Evolutionary conservation across 371 early-diverging fungal genomes (phyloP), one percentile per base, ranked within the genome.

Genomic region (Syncephalastrum racemosum): DNA sequence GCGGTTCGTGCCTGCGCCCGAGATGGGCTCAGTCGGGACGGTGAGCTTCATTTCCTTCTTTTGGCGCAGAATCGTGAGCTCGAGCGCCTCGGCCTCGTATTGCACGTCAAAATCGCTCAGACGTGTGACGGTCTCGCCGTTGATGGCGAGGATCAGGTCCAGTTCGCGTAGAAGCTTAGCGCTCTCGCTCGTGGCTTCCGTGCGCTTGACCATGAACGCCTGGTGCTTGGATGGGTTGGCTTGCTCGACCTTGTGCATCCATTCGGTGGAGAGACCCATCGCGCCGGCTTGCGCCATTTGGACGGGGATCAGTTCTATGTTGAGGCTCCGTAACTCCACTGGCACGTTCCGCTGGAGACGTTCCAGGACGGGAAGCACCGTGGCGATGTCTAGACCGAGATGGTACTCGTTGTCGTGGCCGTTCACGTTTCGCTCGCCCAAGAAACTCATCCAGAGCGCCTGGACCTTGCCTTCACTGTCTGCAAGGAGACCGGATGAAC

Each of bases 361-460:
- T n/a, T 73, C 58, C 22, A 81, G 69, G 45, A 86, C 77, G 13
- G 84, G 80, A 46, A 69, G 56, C 13, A 89, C 68, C 13, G 81
- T 71, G 16, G 80, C 68, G 16, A 87, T 81, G 48, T 87, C 82
- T 8, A 90, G 59, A 25, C 92, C 94, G 20, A 92, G 71, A 61
- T 89, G 86, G 63, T 91, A 92, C 67, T 89, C 89, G 45, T 82
- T 88, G 58, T 90, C 90, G 23, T 85, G 81, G 1, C 89, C 90
- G 41, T 73, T 70, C 52, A 67, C 63, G 46, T 85, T 89, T 46
- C 85, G 82, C 48, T 92, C 93, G 19, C 92, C 92, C 16, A 91
- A 66, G 56, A 86, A 92, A 18, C 85, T 86, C 52, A 93, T 70
- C 97, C 97, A 96, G 36, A 96, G 64, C 3, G 88, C 95, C 54